Evolutionary conservation across 192 early-diverging fungal genomes (phyloP).

Genomic region (Coemansia sp.): DNA sequence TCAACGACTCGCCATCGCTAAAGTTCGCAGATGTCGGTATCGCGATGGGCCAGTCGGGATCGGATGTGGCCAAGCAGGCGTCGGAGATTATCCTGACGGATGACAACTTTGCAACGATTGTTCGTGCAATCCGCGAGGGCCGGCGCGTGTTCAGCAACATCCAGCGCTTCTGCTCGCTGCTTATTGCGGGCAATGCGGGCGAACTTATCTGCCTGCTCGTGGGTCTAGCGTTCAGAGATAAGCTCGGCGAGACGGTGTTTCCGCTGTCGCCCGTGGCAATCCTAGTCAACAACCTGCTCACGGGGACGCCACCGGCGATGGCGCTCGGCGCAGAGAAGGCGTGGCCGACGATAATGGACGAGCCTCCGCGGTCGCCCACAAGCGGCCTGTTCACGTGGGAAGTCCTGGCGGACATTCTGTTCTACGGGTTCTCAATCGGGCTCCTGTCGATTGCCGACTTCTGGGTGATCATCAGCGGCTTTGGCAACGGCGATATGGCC

Average conservation of each 20-base stretch:
- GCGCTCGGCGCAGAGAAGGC: conserved; percentile 71
- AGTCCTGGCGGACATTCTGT: conserved; percentile 65
- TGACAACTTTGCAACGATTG: conserved; percentile 83
- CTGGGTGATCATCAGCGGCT: conserved; percentile 62
- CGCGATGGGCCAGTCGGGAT: conserved; percentile 67
- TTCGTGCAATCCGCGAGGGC: conserved; percentile 74
- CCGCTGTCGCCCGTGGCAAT: conserved; percentile 79
- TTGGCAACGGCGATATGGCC: conserved; percentile 61
- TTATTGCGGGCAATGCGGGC: conserved; percentile 75
- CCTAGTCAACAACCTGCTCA: conserved; percentile 79
- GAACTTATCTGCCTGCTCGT: conserved; percentile 72
- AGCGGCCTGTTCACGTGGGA: conserved; percentile 67
- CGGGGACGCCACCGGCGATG: conserved; percentile 77
- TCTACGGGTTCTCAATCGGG: conserved; percentile 69
- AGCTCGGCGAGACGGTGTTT: conserved; percentile 61
- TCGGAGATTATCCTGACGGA: conserved; percentile 86
- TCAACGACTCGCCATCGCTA: conserved; percentile 77
- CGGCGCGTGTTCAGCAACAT: conserved; percentile 81
- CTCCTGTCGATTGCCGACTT: conserved; percentile 65
- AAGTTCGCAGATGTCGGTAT: conserved; percentile 80
- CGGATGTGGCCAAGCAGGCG: conserved; percentile 76
- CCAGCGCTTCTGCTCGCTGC: conserved; percentile 67
- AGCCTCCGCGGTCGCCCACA: conserved; percentile 64
- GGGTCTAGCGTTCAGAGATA: conserved; percentile 73
- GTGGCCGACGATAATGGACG: conserved; percentile 65